These are phyloP conservation scores for Malassezia equina DNA, from an alignment of 1,284 basidiomycete species.

Conservation along the genomic window DNA sequence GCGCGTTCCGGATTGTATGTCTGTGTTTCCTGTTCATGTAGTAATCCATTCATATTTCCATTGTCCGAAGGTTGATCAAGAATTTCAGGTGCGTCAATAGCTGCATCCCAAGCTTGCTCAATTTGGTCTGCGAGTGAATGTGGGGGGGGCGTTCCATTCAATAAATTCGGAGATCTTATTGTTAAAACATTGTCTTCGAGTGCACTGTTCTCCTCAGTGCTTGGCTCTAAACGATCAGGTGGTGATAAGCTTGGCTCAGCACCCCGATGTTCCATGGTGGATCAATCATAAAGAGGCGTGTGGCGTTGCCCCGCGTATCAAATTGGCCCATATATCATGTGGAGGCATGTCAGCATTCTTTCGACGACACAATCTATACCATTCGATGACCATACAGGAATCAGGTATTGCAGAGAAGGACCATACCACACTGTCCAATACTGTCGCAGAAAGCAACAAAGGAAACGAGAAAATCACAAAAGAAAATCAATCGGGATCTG, in stretches of 20 bases:
- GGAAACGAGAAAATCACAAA: neutral
- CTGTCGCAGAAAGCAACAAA: neutral
- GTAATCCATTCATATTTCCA: neutral
- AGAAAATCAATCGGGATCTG: neutral
- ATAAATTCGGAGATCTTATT: neutral
- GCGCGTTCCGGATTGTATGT: neutral
- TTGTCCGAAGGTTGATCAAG: neutral
- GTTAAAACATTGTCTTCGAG: neutral
- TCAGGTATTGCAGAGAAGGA: neutral
- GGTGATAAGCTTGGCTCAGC: neutral
- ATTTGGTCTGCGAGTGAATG: neutral
- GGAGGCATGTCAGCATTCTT: neutral
- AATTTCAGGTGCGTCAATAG: neutral
- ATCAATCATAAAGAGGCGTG: neutral
- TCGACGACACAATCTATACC: neutral
- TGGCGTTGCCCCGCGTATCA: neutral
- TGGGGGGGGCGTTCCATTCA: neutral
- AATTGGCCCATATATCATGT: neutral
- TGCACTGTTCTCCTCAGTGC: neutral
- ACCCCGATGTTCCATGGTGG: neutral
- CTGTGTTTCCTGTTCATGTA: neutral
- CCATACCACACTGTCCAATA: neutral
- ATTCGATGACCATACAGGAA: neutral
- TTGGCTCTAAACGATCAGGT: neutral
- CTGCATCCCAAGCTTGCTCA: neutral